These are phyloP conservation scores for Leccinum subtestaceum DNA, from an alignment of 768 basidiomycete species.

Conservation along the genomic window DNA sequence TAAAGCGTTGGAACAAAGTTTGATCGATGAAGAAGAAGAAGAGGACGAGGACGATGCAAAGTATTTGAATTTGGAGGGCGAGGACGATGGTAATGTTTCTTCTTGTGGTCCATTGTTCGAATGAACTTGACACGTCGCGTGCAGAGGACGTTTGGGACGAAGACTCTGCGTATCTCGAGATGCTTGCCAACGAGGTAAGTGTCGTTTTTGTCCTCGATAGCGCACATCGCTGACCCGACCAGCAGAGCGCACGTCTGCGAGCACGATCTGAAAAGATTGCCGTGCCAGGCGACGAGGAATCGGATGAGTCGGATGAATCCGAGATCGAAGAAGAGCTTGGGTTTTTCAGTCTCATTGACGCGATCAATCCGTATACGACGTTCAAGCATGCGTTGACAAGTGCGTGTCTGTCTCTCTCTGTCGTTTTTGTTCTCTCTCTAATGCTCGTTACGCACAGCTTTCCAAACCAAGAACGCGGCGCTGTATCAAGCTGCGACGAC, in stretches of 20 bases:
- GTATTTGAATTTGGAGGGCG: constrained; percentile 61
- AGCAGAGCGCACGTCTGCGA: constrained; percentile 70
- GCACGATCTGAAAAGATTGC: constrained; percentile 49
- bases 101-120: background rate
- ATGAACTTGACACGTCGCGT: background rate
- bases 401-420: constrained; percentile 28
- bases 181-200: constrained; percentile 79
- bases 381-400: constrained; percentile 80
- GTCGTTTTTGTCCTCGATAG: constrained; percentile 2
- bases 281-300: constrained; percentile 28
- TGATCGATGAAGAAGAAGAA: constrained; percentile 42
- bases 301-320: constrained; percentile 49
- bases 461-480: constrained; percentile 69
- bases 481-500: constrained; percentile 74
- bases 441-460: constrained; percentile 38
- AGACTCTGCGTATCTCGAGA: constrained; percentile 83
- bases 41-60: constrained; percentile 50
- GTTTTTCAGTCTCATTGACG: constrained; percentile 81
- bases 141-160: constrained; percentile 88
- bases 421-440: too few species aligned
- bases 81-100: constrained; percentile 49
- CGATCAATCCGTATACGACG: constrained; percentile 68
- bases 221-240: background rate
- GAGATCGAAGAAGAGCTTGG: constrained; percentile 81
- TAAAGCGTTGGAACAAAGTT: constrained; percentile 55